Percentiles rank a stretch among this genome's conserved stretches.
Conservation (phyloP, 768 basidiomycete species). For the Tubosaeta brunneosetosa region DNA sequence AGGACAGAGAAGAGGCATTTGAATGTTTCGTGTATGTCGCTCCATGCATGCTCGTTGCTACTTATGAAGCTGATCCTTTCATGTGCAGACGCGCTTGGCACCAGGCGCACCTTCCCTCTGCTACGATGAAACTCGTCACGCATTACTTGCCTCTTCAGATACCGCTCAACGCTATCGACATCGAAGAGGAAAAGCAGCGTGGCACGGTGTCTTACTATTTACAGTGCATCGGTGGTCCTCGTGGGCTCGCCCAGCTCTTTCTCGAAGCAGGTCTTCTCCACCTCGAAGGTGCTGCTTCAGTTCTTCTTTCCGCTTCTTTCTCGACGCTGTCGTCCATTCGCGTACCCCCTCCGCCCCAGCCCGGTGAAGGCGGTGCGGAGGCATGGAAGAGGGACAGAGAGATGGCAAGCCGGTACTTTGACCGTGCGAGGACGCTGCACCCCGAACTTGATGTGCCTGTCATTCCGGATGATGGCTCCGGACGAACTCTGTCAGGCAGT, state of each 20-base stretch:
- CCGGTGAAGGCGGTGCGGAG: constrained; percentile 56
- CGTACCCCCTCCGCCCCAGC: constrained; percentile 48
- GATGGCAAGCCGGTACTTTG: constrained; percentile 66
- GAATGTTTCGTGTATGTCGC: constrained; percentile 70
- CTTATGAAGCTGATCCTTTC: not conserved
- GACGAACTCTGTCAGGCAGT: constrained; percentile 23
- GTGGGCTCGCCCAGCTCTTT: constrained; percentile 69
- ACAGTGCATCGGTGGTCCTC: constrained; percentile 60
- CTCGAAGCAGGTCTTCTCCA: constrained; percentile 75
- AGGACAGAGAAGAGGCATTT: constrained; percentile 72
- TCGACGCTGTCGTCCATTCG: constrained; percentile 77
- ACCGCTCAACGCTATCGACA: constrained; percentile 33
- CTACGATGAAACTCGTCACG: constrained; percentile 72
- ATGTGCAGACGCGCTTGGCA: constrained; percentile 71
- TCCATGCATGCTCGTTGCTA: not conserved
- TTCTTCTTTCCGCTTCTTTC: constrained; percentile 68
- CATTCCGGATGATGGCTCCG: constrained; percentile 46
- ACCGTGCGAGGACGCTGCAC: constrained; percentile 56
- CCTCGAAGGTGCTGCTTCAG: constrained; percentile 73
- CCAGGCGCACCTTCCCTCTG: constrained; percentile 67
- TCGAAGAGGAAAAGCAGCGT: constrained; percentile 37
- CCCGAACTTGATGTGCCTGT: constrained; percentile 66
- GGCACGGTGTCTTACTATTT: constrained; percentile 60
- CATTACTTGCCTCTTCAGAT: constrained; percentile 64
- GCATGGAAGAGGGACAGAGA: constrained; percentile 75